Evolutionary conservation across 305 asterid species (phyloP), one percentile per base, ranked within the genome.

Genomic region (Andrographis paniculata): DNA sequence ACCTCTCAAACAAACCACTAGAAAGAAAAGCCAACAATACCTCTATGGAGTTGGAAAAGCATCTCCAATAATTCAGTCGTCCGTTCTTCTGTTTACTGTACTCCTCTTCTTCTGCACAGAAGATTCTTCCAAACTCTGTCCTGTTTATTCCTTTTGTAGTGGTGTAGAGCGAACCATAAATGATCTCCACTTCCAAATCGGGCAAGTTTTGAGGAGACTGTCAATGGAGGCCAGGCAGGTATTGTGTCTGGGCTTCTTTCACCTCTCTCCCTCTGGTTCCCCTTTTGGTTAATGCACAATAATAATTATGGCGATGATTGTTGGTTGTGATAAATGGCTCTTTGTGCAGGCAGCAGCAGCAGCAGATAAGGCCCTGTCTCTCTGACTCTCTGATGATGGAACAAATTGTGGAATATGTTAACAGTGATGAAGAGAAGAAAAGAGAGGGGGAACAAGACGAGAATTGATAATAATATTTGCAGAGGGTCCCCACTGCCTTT

Each of bases 401-500:
- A 13, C 11, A 65, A 48, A 59, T 53, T 64, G 61, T 31, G 37
- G 37, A 48, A 48, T 53, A 58, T 36, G 40, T 12, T 23, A 50
- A 38, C 55, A 17, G 44, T 24, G 8, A 3, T 24, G 8, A 24
- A 24, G 30, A 8, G 30, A 8, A 8, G 30, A 8, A 8, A 24
- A 24, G 30, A 0, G 15, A 40, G n/a, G 49, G 24, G 21, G 58
- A 61, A 66, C 27, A 41, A 43, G 61, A 46, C 64, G 53, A 46
- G 35, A 54, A 19, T 43, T 16, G 66, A 49, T 22, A n/a, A n/a
- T n/a, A n/a, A n/a, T n/a, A n/a, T n/a, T n/a, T n/a, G 43, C 17
- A 56, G 45, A 50, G 52, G 48, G 43, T 40, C 67, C 64, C 64
- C 61, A 60, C 72, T 17, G 9, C 53, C 57, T 63, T 37, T 37